phyloP scores from a whole-genome alignment of 768 basidiomycete genomes.

The Tricholoma sp. region DNA sequence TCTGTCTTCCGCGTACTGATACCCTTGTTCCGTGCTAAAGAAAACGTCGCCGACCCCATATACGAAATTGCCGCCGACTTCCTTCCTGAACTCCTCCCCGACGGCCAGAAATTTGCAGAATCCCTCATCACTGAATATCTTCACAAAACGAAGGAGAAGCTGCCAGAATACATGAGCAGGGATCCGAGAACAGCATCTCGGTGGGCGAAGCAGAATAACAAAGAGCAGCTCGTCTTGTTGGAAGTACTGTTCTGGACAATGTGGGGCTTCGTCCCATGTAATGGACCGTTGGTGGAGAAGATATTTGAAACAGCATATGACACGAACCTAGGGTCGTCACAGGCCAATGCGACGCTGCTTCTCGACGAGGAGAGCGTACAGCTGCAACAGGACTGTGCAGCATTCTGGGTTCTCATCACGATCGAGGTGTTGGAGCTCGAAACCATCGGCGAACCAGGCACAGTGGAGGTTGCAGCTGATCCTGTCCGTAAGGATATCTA shows the following conservation, averaged over 20 bases:
- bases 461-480: conserved; percentile 47
- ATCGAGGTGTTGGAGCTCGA: conserved; percentile 81
- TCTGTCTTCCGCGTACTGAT: conserved; percentile 63
- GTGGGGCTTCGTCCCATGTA: conserved; percentile 70
- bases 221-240: conserved; percentile 75
- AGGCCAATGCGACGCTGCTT: conserved; percentile 58
- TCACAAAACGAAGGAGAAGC: conserved; percentile 41
- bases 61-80: conserved; percentile 49
- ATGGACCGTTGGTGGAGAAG: conserved; percentile 54
- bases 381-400: conserved; percentile 60
- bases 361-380: conserved; percentile 71
- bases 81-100: conserved; percentile 57
- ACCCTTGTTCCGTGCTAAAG: conserved; percentile 69
- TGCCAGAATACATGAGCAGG: conserved; percentile 40
- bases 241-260: conserved; percentile 89
- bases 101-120: conserved; percentile 58
- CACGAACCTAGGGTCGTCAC: conserved; percentile 59
- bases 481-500: conserved; percentile 49
- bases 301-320: conserved; percentile 63
- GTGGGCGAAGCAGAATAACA: conserved; percentile 70
- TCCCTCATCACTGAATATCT: conserved; percentile 58
- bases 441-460: conserved; percentile 47
- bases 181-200: conserved; percentile 56
- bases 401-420: conserved; percentile 74
- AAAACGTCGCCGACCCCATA: conserved; percentile 49